Base-by-base conservation (phyloP, 371 early-diverging fungal species). In the Actinomortierella ambigua region DNA sequence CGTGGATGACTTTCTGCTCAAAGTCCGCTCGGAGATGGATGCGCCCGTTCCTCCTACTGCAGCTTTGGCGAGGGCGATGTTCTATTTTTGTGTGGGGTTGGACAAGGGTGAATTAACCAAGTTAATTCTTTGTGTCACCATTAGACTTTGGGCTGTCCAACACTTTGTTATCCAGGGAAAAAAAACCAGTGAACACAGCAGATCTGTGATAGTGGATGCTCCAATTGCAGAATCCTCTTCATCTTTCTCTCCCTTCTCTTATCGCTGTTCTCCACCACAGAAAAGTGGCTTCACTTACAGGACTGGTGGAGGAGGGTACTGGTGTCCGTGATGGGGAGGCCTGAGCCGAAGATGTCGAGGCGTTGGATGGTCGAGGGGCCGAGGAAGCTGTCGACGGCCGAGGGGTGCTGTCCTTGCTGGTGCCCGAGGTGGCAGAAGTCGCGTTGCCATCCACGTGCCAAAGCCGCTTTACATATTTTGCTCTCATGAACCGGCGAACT, bases 101-200 rank as follows among this genome's bases (percentile, higher is more conserved):
- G 23, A 49, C 9, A 22, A 23, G 11, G 23, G 23, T 14, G 28
- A 51, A 28, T 51, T 14, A 51, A 6, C 51, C n/a, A 27, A 51
- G 27, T n/a, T 27, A 24, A 27, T 51, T 1, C n/a, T 17, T 79
- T 15, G 75, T 66, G 65, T 83, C 78, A 18, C 79, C 82, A 20
- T 63, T 52, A 59, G 79, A 80, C 14, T 76, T 34, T n/a, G n/a
- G 11, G 34, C 34, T 34, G 34, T 34, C n/a, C n/a, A n/a, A n/a
- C n/a, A n/a, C n/a, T n/a, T n/a, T n/a, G n/a, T n/a, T n/a, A n/a
- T n/a, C n/a, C 75, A 27, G 69, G 77, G 47, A 78, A 78, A 1
- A 9, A 20, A 40, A 22, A 41, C 43, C 41, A 15, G 41, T 18
- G 22, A 27, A 44, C 22, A 46, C 17, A 20, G 44, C 44, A n/a